Evolutionary conservation across 2,329 filamentous ascomycete species (phyloP).

Genomic region (Colletotrichum caudatum): DNA sequence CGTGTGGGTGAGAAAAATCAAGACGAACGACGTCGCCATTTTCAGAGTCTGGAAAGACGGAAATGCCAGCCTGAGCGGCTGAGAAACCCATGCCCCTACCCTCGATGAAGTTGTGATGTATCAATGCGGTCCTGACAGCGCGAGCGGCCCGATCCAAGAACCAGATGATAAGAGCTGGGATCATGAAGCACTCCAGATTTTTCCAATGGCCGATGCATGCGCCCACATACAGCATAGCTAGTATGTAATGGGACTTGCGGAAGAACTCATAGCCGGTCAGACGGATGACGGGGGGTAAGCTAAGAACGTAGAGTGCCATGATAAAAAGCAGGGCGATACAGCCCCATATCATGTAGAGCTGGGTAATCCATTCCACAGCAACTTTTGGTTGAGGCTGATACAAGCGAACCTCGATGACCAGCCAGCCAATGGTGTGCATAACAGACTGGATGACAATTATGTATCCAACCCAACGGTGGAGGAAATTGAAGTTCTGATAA

Average conservation of each 20-base stretch:
- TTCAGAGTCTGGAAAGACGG: conserved; percentile 66
- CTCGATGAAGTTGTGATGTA: conserved; percentile 69
- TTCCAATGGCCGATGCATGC: conserved; percentile 83
- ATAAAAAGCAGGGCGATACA: conserved; percentile 75
- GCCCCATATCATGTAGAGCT: conserved; percentile 80
- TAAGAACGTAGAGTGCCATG: conserved; percentile 70
- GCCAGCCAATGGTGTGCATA: conserved; percentile 80
- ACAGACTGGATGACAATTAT: conserved; percentile 76
- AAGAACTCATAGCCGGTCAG: conserved; percentile 83
- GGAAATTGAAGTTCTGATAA: conserved; percentile 82
- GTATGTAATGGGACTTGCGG: conserved; percentile 78
- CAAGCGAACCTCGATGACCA: conserved; percentile 71
- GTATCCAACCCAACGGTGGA: conserved; percentile 81
- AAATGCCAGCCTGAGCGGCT: conserved; percentile 62
- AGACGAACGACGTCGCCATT: conserved; percentile 73
- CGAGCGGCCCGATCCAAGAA: conserved; percentile 72
- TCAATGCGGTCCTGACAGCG: conserved; percentile 66
- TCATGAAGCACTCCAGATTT: conserved; percentile 75
- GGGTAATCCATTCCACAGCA: conserved; percentile 67
- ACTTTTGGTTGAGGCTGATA: conserved; percentile 78
- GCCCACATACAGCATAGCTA: conserved; percentile 80
- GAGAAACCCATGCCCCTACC: conserved; percentile 63
- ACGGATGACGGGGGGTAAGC: conserved; percentile 67
- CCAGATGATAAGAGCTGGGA: conserved; percentile 74
- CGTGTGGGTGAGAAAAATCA: conserved; percentile 72